Evolutionary conservation across 345 rosid species (phyloP).

Genomic region (Mangifera indica): DNA sequence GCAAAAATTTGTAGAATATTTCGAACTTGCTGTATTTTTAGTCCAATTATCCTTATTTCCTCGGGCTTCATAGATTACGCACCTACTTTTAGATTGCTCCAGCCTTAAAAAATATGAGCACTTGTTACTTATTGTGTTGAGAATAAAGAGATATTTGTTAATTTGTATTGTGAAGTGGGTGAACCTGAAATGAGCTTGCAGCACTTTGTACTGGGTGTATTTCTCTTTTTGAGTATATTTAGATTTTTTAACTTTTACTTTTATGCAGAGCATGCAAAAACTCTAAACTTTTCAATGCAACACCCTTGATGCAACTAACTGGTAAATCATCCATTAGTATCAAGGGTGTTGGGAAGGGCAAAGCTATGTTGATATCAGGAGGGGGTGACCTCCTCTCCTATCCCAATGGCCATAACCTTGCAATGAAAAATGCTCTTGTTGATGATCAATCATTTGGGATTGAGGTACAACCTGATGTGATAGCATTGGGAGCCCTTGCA

Average conservation of each 20-base stretch:
- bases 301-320: constrained; percentile 15
- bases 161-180: not conserved
- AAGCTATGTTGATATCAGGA: constrained; percentile 55
- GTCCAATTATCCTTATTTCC: not conserved
- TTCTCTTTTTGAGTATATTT: not conserved
- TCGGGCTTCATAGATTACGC: not conserved
- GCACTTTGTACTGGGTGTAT: not conserved
- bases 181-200: not conserved
- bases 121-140: not conserved
- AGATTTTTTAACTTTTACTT: constrained; percentile 19
- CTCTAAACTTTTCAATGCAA: constrained; percentile 42
- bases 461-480: constrained; percentile 37
- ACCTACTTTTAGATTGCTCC: not conserved
- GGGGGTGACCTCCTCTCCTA: constrained; percentile 54
- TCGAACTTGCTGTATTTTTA: not conserved
- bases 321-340: constrained; percentile 33
- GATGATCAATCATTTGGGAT: constrained; percentile 31
- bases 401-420: constrained; percentile 35
- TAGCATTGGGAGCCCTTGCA: constrained; percentile 36
- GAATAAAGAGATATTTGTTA: not conserved
- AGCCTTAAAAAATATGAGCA: not conserved
- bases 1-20: not conserved
- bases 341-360: constrained; percentile 39
- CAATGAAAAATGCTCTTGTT: constrained; percentile 25
- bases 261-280: constrained; percentile 40